A percentile compares a stretch with the other conserved stretches of the same genome.
These are phyloP conservation scores for Pichia manshurica DNA, from an alignment of 805 yeast species.

Conservation along the genomic window DNA sequence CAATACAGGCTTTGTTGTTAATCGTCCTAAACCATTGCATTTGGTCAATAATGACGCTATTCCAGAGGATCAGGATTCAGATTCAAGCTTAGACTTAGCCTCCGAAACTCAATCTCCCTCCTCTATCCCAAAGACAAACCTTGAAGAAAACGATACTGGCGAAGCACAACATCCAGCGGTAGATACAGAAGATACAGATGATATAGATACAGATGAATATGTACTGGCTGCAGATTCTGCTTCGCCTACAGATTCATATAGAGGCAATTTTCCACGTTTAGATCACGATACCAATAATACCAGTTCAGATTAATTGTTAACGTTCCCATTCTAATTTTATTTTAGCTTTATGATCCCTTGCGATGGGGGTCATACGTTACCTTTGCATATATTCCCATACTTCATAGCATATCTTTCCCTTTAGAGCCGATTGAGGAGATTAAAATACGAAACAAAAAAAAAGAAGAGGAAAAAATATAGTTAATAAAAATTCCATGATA, in stretches of 20 bases:
- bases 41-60: conserved; percentile 10
- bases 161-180: not conserved
- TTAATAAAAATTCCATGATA: no score
- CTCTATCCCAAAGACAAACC: not conserved
- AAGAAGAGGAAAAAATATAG: no score
- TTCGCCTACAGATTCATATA: not conserved
- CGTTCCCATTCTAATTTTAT: not conserved
- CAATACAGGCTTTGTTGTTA: conserved; percentile 27
- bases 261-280: not conserved
- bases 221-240: conserved; percentile 5
- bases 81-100: not conserved
- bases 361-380: no score
- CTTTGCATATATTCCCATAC: no score
- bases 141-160: not conserved
- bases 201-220: conserved; percentile 2
- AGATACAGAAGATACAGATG: conserved; percentile 3
- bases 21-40: conserved; percentile 27
- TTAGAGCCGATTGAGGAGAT: not conserved
- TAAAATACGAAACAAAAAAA: not conserved
- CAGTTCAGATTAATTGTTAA: not conserved
- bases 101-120: not conserved
- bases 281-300: not conserved
- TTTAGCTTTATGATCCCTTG: no score
- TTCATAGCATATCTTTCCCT: not conserved
- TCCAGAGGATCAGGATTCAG: not conserved